Base-by-base conservation (phyloP, 1,284 basidiomycete species). In the Volvariella volvacea region DNA sequence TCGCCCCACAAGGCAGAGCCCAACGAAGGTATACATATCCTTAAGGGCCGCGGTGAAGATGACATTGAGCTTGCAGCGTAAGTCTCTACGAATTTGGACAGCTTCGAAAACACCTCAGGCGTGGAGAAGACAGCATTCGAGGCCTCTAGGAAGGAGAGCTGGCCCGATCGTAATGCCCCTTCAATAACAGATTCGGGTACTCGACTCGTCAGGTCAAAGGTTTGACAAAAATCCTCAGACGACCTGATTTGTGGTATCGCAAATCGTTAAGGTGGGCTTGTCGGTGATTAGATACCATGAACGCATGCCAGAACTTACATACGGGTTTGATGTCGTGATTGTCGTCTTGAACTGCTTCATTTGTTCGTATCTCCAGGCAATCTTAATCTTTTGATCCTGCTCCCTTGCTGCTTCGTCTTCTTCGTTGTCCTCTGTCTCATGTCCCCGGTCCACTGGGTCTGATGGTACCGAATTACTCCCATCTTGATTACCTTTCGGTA, bases 301-400 rank as follows among this genome's bases (percentile, higher is more conserved):
- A 22, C 16, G 12, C 16, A 22, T n/a, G n/a, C n/a, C n/a, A n/a
- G 45, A 44, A 62, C 58, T 58, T 51, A 74, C 78, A 61, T 74
- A 78, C 73, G 65, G 62, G 52, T 62, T 60, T 44, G 66, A 60
- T 16, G 66, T 55, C 34, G 60, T 54, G 21, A 95, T 82, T 1
- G 89, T 92, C 1, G 92, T 96, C 65, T 88, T 82, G 63, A 95
- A 95, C 63, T 77, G 84, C 65, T 85, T 89, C 88, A 96, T 88
- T 49, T 81, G 74, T 56, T 91, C 88, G 62, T 99, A 99, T 56
- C 95, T 75, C 90, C 95, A 99, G 31, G 95, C 95, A 56, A 97
- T 96, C 66, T 87, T 91, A 50, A 92, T 80, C 54, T 74, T 76
- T 30, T 63, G 53, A 30, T 57, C 55, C 12, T 55, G 53, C 36